Evolutionary conservation across 768 basidiomycete species (phyloP).

Genomic region (Lactifluus piperatus): DNA sequence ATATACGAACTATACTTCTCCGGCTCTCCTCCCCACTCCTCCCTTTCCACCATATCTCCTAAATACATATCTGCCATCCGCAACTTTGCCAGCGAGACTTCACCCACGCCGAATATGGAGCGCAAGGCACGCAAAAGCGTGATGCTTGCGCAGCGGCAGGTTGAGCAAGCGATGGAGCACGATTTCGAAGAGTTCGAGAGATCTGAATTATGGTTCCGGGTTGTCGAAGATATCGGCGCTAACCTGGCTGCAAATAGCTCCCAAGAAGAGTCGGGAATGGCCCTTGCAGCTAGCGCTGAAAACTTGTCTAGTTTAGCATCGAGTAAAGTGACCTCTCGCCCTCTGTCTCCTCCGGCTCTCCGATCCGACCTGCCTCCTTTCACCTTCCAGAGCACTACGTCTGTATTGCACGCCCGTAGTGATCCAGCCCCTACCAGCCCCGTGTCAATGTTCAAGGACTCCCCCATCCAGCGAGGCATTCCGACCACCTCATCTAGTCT

Average conservation of each 20-base stretch:
- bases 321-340: neutral
- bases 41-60: constrained; percentile 54
- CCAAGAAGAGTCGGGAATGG: neutral
- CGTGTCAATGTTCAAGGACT: constrained; percentile 6
- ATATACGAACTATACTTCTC: constrained; percentile 86
- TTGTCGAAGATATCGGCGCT: constrained; percentile 57
- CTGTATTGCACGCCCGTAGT: neutral
- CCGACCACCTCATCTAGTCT: constrained; percentile 46
- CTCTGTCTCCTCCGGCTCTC: constrained; percentile 2
- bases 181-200: constrained; percentile 85
- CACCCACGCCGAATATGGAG: constrained; percentile 35
- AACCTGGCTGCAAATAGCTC: constrained; percentile 7
- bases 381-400: constrained; percentile 1
- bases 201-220: constrained; percentile 90
- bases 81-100: constrained; percentile 43
- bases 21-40: constrained; percentile 44
- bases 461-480: constrained; percentile 5
- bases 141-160: constrained; percentile 75
- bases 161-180: constrained; percentile 83
- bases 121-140: constrained; percentile 68
- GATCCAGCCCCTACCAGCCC: constrained; percentile 7
- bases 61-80: constrained; percentile 66
- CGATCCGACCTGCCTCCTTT: constrained; percentile 21
- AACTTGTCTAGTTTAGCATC: neutral
- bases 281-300: constrained; percentile 7